These are phyloP conservation scores for Coemansia sp. DNA, from an alignment of 371 early-diverging fungal genomes.

Conservation along the genomic window DNA sequence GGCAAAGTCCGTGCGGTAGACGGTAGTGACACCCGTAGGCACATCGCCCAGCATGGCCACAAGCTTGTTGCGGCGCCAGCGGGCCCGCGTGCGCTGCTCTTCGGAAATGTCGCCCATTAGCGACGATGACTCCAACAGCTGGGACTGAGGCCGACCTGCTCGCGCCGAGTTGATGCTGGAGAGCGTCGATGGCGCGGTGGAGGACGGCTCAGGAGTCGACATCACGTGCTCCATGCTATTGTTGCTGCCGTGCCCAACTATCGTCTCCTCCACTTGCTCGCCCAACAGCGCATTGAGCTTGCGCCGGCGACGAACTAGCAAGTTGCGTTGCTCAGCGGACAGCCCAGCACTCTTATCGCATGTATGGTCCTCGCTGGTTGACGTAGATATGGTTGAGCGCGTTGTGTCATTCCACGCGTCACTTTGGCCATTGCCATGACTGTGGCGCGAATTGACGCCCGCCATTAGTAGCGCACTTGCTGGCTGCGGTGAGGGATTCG, in stretches of 20 bases:
- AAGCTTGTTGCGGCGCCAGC: slow-evolving; percentile 40
- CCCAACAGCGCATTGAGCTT: slow-evolving; percentile 48
- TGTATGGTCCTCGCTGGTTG: no score
- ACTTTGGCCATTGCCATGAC: neutral
- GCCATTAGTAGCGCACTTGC: slow-evolving; percentile 1
- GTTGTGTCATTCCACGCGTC: no score
- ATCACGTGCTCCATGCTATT: slow-evolving; percentile 3
- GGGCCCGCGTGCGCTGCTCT: slow-evolving; percentile 31
- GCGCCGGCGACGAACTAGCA: slow-evolving; percentile 42
- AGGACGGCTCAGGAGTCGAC: neutral
- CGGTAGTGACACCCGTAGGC: slow-evolving; percentile 14
- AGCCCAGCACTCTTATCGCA: slow-evolving; percentile 17
- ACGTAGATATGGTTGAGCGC: no score
- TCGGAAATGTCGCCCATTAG: neutral
- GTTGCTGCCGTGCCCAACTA: slow-evolving; percentile 7
- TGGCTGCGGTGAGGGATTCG: neutral
- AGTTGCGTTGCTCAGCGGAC: slow-evolving; percentile 36
- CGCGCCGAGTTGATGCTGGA: neutral
- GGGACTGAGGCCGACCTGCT: slow-evolving; percentile 27
- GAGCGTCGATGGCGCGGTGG: neutral
- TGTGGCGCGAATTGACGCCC: slow-evolving; percentile 5
- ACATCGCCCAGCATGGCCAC: slow-evolving; percentile 32
- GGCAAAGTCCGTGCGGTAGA: slow-evolving; percentile 11
- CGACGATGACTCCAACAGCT: neutral
- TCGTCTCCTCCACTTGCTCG: slow-evolving; percentile 42